These are phyloP conservation scores for Infundibulicybe gibba DNA, from an alignment of 768 basidiomycete species.

Conservation along the genomic window DNA sequence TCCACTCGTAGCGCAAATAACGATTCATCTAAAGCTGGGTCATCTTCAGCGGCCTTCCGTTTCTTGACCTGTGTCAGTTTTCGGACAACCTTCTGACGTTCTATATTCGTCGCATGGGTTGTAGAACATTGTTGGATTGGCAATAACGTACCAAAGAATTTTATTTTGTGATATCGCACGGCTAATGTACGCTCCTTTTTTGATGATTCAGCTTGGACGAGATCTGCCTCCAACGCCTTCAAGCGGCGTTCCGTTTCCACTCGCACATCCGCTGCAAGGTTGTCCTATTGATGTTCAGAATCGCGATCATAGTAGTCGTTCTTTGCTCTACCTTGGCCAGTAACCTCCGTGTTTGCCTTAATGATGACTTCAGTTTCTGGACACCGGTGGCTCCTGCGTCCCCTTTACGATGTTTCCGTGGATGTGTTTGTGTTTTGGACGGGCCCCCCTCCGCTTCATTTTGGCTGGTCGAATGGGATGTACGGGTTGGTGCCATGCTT, in stretches of 20 bases:
- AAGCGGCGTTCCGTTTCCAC: conserved; percentile 78
- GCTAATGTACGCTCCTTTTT: conserved; percentile 74
- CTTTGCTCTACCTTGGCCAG: conserved; percentile 64
- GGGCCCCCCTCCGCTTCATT: conserved; percentile 11
- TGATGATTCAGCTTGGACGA: conserved; percentile 57
- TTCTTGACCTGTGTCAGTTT: conserved; percentile 72
- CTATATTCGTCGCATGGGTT: conserved; percentile 30
- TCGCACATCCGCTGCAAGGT: conserved; percentile 79
- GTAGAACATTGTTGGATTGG: neutral
- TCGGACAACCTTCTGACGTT: conserved; percentile 82
- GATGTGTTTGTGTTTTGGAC: conserved; percentile 20
- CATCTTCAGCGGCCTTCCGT: conserved; percentile 32
- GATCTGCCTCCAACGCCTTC: conserved; percentile 70
- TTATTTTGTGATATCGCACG: conserved; percentile 81
- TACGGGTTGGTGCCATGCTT: conserved; percentile 15
- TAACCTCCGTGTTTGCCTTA: conserved; percentile 80
- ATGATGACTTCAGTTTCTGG: conserved; percentile 80
- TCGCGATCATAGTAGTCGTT: neutral
- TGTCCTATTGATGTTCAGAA: conserved; percentile 47
- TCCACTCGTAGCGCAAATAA: conserved; percentile 74
- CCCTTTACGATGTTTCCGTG: conserved; percentile 20
- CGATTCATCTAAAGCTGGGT: conserved; percentile 38
- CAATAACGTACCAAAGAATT: conserved; percentile 81
- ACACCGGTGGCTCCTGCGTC: conserved; percentile 54
- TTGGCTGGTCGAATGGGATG: conserved; percentile 6